These are phyloP conservation scores for Leishmania tarentolae DNA, from an alignment of 208 protist genomes.

Conservation along the genomic window DNA sequence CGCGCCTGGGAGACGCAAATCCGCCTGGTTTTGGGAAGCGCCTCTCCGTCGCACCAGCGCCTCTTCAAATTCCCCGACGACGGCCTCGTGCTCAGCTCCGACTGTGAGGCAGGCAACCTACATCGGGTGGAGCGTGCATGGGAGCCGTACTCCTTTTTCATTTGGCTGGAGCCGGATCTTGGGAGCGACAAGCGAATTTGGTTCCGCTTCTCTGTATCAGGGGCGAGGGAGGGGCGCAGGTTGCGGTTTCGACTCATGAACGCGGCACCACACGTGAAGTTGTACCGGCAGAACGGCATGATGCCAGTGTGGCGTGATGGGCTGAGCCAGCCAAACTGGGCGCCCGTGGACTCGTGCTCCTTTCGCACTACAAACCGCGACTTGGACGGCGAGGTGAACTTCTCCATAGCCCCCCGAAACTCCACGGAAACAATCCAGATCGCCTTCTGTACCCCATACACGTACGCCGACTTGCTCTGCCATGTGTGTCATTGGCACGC, in stretches of 20 bases:
- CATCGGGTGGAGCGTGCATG: slow-evolving; percentile 68
- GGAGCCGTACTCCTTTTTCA: slow-evolving; percentile 41
- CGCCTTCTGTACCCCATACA: slow-evolving; percentile 88
- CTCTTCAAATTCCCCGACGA: slow-evolving; percentile 54
- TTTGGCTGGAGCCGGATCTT: slow-evolving; percentile 84
- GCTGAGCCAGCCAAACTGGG: slow-evolving; percentile 49
- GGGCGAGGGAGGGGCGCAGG: slow-evolving; percentile 38
- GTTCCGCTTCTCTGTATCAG: slow-evolving; percentile 83
- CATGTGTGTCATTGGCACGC: slow-evolving; percentile 83
- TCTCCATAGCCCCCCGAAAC: slow-evolving; percentile 56
- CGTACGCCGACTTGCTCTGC: slow-evolving; percentile 84
- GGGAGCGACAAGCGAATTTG: slow-evolving; percentile 83
- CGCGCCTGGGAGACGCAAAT: slow-evolving; percentile 78
- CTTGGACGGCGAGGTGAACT: slow-evolving; percentile 70
- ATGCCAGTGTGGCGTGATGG: slow-evolving; percentile 78
- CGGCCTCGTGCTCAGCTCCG: slow-evolving; percentile 63
- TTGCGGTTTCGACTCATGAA: slow-evolving; percentile 77
- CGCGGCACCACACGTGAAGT: slow-evolving; percentile 73
- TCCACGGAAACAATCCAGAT: slow-evolving; percentile 73
- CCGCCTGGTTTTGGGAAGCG: slow-evolving; percentile 62
- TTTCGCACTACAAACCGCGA: slow-evolving; percentile 68
- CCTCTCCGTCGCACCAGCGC: slow-evolving; percentile 66
- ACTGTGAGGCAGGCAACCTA: slow-evolving; percentile 82
- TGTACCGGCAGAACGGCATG: slow-evolving; percentile 84
- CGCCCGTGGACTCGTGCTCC: slow-evolving; percentile 63